phyloP scores from a whole-genome alignment of 768 basidiomycete genomes.

The Serendipita sp. region DNA sequence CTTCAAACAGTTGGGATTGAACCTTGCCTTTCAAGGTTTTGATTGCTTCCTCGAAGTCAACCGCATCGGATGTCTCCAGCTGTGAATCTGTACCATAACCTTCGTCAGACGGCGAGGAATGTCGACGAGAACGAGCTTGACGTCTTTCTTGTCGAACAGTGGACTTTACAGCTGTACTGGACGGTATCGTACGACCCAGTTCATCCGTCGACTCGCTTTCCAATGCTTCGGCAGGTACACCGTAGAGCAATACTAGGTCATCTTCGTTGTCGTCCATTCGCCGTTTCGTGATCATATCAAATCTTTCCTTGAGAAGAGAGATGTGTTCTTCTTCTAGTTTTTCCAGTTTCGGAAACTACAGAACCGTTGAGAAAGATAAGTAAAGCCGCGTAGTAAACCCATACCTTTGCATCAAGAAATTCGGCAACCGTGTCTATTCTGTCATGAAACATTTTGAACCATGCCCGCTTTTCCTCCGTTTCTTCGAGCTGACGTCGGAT shows the following conservation, averaged over 20 bases:
- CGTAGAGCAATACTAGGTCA: slow-evolving; percentile 58
- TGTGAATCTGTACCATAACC: slow-evolving; percentile 81
- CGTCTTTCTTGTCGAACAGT: slow-evolving; percentile 39
- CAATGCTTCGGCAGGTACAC: slow-evolving; percentile 27
- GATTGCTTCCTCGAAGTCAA: slow-evolving; percentile 53
- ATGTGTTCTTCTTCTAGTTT: slow-evolving; percentile 60
- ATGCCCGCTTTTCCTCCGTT: slow-evolving; percentile 65
- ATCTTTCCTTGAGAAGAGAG: slow-evolving; percentile 58
- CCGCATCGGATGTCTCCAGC: slow-evolving; percentile 45
- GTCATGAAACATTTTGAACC: slow-evolving; percentile 64
- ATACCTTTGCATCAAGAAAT: slow-evolving; percentile 81
- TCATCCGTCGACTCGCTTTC: slow-evolving; percentile 37
- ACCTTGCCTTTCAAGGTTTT: slow-evolving; percentile 32
- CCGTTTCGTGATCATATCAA: slow-evolving; percentile 39
- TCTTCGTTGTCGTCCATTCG: slow-evolving; percentile 64
- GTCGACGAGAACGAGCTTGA: slow-evolving; percentile 41
- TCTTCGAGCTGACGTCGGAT: slow-evolving; percentile 57
- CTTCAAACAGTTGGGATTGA: slow-evolving; percentile 47
- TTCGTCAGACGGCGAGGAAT: slow-evolving; percentile 43
- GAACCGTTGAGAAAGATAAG: slow-evolving; percentile 11
- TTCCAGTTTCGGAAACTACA: slow-evolving; percentile 62
- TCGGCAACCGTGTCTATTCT: slow-evolving; percentile 70
- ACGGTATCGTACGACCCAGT: slow-evolving; percentile 36
- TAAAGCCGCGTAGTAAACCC: slow-evolving; percentile 9
- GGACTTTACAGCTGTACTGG: slow-evolving; percentile 27